Conservation (phyloP, 495 filamentous ascomycete genomes). For the Aspergillus diversus region DNA sequence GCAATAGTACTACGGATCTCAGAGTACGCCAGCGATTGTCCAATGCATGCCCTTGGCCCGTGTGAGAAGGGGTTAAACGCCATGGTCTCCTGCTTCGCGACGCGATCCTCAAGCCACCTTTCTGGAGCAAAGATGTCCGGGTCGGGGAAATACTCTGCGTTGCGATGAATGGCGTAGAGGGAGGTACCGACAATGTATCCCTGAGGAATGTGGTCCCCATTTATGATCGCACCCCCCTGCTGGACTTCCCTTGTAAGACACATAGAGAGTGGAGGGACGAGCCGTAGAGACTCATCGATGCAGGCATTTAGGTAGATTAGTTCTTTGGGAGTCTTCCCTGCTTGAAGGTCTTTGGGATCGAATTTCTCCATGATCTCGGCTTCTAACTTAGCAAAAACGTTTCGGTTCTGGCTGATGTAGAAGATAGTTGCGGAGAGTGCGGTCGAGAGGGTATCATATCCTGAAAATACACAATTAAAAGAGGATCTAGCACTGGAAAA, state of each 20-base stretch:
- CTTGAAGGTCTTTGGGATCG: neutral
- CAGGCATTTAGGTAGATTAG: neutral
- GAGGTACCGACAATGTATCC: conserved; percentile 57
- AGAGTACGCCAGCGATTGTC: conserved; percentile 58
- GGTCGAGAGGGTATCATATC: neutral
- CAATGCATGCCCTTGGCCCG: conserved; percentile 60
- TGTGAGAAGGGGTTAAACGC: conserved; percentile 62
- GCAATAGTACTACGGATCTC: conserved; percentile 38
- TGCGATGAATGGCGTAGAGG: conserved; percentile 60
- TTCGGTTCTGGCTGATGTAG: neutral
- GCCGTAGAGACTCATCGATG: neutral
- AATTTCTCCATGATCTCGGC: neutral
- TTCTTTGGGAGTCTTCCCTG: neutral
- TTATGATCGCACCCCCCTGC: conserved; percentile 28
- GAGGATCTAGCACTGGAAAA: neutral
- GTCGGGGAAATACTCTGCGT: conserved; percentile 56
- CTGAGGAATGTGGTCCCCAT: conserved; percentile 53
- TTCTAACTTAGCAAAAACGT: neutral
- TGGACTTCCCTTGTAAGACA: neutral
- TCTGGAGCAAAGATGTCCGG: conserved; percentile 54
- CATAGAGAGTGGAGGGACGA: neutral
- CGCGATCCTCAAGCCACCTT: conserved; percentile 50
- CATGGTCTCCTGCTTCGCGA: conserved; percentile 31
- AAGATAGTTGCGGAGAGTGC: neutral
- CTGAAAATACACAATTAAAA: neutral